Base-by-base conservation (phyloP, 768 basidiomycete genomes). In the Lyophyllum atratum region DNA sequence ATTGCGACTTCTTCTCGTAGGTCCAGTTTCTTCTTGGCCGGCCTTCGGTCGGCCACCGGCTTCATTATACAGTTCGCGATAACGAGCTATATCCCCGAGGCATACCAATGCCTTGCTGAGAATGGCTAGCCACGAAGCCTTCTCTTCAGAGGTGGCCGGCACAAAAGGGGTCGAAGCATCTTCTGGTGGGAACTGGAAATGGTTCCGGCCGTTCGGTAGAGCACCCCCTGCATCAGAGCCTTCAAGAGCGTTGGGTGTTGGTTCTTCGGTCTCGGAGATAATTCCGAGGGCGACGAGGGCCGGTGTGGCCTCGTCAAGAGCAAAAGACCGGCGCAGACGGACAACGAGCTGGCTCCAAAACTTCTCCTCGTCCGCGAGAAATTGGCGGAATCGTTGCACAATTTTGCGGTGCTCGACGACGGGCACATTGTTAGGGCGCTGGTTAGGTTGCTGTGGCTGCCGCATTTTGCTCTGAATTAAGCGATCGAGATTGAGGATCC, bases 31-130 rank as follows among this genome's bases (percentile, higher is more conserved):
- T 61, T 91, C 87, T 39, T 87, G 86, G 17, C 88, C 87, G 0
- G 84, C 87, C 63, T 78, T 82, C 17, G 86, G 79, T 51, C 87
- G 79, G 22, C 87, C 81, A 26, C 83, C 80, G 49, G 79, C 72
- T 60, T 93, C 92, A 65, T 86, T 90, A 65, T 96, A 97, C 40
- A 90, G 85, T 65, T 98, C 95, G 55, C 89, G 82, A 73, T 99
- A 99, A 40, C 97, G 83, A 57, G 94, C 92, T 47, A 99, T 87
- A 66, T 99, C 97, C 11, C 97, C 97, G 9, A 95, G 81, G 70
- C 91, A 96, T 19, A 98, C 86, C 52, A 99, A 76, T 8, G 90
- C 87, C 74, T 96, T 97, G 75, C 87, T 90, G 42, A 95, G 74
- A 43, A 92, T 85, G 10, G 85, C 82, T n/a, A 95, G 75, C 55